A percentile compares a stretch with the other conserved stretches of the same genome.
These are phyloP conservation scores for Entomophthora muscae DNA, from an alignment of 371 early-diverging fungal species.

Conservation along the genomic window DNA sequence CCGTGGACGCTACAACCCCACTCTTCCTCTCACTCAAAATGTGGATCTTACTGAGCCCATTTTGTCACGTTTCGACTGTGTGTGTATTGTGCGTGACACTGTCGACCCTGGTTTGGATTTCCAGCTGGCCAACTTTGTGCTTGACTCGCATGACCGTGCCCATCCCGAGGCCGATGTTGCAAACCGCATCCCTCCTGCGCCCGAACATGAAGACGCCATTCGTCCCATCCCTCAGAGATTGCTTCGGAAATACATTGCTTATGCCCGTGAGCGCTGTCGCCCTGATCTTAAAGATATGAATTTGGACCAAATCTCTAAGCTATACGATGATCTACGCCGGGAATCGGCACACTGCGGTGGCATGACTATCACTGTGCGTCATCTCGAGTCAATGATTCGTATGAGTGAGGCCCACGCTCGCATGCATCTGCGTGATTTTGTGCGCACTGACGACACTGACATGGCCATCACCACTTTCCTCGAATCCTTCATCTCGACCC, in stretches of 20 bases:
- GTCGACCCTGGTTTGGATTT: conserved; percentile 82
- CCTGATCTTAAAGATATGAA: conserved; percentile 83
- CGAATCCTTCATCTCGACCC: conserved; percentile 89
- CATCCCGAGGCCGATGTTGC: conserved; percentile 46
- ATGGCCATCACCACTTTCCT: conserved; percentile 88
- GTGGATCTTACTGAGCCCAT: conserved; percentile 99
- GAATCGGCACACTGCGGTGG: conserved; percentile 66
- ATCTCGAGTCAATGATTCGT: conserved; percentile 95
- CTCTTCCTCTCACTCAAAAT: conserved; percentile 90
- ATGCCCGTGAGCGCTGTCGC: conserved; percentile 73
- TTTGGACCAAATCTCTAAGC: conserved; percentile 61
- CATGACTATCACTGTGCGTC: conserved; percentile 98
- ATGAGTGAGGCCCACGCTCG: conserved; percentile 95
- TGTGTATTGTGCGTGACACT: conserved; percentile 94
- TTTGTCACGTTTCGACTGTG: conserved; percentile 97
- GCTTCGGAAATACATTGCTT: conserved; percentile 94
- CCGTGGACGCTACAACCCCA: conserved; percentile 92
- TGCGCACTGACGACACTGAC: conserved; percentile 88
- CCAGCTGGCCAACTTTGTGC: conserved; percentile 87
- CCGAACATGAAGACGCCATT: background rate
- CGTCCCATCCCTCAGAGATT: conserved; percentile 60
- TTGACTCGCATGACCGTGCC: conserved; percentile 74
- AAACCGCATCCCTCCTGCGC: conserved; percentile 14
- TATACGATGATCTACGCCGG: conserved; percentile 88
- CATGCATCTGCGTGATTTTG: conserved; percentile 93